These are phyloP conservation scores for Gilbertella persicaria DNA, from an alignment of 371 early-diverging fungal genomes.

Conservation along the genomic window DNA sequence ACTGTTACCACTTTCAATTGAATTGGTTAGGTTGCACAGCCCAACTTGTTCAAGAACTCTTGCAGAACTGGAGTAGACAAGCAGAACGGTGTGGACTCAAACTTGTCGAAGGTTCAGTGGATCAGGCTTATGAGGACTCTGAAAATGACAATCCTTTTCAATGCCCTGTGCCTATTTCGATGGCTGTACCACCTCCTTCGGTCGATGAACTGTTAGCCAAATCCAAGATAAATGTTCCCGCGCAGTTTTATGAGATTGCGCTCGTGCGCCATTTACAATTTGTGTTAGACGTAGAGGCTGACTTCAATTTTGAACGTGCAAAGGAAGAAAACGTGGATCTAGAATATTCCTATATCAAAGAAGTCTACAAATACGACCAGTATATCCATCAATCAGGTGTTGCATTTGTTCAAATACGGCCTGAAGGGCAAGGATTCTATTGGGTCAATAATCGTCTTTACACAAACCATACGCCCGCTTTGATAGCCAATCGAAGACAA, in stretches of 20 bases:
- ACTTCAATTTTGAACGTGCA: slow-evolving; percentile 55
- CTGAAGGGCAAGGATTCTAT: slow-evolving; percentile 73
- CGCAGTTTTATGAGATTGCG: slow-evolving; percentile 79
- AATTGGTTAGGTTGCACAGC: slow-evolving; percentile 97
- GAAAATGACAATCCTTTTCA: slow-evolving; percentile 90
- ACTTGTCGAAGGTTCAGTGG: slow-evolving; percentile 90
- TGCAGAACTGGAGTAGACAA: slow-evolving; percentile 80
- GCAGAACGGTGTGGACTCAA: slow-evolving; percentile 91
- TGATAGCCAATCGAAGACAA: slow-evolving; percentile 37
- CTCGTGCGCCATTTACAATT: slow-evolving; percentile 82
- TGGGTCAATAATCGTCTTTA: slow-evolving; percentile 90
- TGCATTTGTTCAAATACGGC: slow-evolving; percentile 89
- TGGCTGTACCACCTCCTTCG: slow-evolving; percentile 70
- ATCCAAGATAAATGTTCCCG: slow-evolving; percentile 61
- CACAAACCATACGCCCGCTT: slow-evolving; percentile 65
- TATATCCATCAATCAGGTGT: slow-evolving; percentile 90
- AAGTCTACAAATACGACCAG: slow-evolving; percentile 79
- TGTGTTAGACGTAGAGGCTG: slow-evolving; percentile 94
- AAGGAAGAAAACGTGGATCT: slow-evolving; percentile 54
- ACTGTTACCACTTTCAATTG: slow-evolving; percentile 91
- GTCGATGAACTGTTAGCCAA: slow-evolving; percentile 39
- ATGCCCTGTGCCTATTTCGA: slow-evolving; percentile 70
- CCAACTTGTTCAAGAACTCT: slow-evolving; percentile 84
- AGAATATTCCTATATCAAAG: slow-evolving; percentile 71
- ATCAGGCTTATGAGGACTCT: slow-evolving; percentile 69